These are phyloP conservation scores for Brassica incana DNA, from an alignment of 345 rosid genomes.

Conservation along the genomic window DNA sequence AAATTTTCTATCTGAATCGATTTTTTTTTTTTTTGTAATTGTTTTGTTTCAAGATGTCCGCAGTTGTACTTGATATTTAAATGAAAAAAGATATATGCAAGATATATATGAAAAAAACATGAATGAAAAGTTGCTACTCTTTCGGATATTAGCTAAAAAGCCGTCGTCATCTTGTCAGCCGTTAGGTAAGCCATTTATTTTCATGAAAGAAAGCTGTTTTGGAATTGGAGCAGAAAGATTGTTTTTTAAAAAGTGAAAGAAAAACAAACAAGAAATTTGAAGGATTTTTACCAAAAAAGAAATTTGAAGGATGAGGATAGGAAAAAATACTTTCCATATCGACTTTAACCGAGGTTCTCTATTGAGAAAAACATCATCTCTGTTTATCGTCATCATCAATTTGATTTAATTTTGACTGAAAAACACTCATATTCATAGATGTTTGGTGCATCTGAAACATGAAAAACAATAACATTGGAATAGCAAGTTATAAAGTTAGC, in stretches of 20 bases:
- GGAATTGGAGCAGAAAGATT: neutral
- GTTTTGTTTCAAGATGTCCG: neutral
- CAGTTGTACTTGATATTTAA: neutral
- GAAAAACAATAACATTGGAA: neutral
- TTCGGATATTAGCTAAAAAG: neutral
- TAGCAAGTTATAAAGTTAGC: neutral
- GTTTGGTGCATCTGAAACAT: conserved; percentile 1
- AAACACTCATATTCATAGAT: neutral
- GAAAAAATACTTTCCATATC: too few species aligned
- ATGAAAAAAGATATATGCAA: neutral
- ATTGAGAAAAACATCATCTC: neutral
- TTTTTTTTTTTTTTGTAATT: neutral
- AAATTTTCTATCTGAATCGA: neutral
- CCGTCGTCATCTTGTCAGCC: conserved; percentile 17
- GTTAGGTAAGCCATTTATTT: conserved; percentile 24
- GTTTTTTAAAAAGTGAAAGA: neutral
- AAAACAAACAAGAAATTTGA: neutral
- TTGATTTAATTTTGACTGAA: neutral
- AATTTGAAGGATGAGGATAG: neutral
- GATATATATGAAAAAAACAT: neutral
- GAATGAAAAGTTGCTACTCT: neutral
- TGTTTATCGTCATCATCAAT: neutral
- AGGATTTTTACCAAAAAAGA: neutral
- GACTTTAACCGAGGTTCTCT: neutral
- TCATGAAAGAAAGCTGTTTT: neutral